Percentiles rank a stretch among this genome's conserved stretches.
Conservation (phyloP, 1,284 basidiomycete genomes). For the Wallemia mellicola region DNA sequence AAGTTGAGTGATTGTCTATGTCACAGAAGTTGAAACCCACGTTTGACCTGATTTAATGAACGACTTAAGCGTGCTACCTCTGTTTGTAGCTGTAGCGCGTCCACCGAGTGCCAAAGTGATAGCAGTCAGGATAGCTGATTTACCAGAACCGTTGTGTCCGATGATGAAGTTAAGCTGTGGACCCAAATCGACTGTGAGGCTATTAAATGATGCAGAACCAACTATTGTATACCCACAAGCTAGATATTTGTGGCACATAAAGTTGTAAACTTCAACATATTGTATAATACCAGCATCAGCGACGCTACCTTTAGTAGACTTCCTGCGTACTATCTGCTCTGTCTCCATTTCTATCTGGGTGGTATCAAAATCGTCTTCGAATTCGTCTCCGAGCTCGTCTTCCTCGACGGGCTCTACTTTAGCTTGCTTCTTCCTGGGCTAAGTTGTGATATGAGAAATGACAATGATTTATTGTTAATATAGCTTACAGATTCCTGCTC, state of each 20-base stretch:
- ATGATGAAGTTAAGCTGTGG: constrained; percentile 92
- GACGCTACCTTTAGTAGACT: constrained; percentile 13
- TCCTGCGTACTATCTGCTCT: background rate
- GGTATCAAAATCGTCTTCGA: constrained; percentile 1
- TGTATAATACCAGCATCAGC: constrained; percentile 69
- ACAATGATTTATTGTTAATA: no score
- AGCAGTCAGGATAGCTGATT: constrained; percentile 78
- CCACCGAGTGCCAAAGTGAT: constrained; percentile 81
- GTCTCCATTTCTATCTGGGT: constrained; percentile 1
- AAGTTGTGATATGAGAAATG: no score
- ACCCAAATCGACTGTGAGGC: constrained; percentile 35
- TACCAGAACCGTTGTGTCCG: constrained; percentile 44
- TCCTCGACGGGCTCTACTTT: no score
- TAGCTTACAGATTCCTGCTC: no score
- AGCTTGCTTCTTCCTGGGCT: no score
- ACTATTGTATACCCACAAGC: constrained; percentile 15
- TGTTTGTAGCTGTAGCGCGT: constrained; percentile 61
- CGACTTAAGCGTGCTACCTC: constrained; percentile 56
- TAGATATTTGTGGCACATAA: constrained; percentile 81
- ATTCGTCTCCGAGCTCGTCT: constrained; percentile 4
- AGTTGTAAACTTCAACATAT: constrained; percentile 56
- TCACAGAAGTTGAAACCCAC: constrained; percentile 20
- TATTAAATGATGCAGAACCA: background rate
- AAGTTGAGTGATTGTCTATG: constrained; percentile 1
- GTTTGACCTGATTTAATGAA: constrained; percentile 60